These are phyloP conservation scores for Gaertneriomyces semiglobifer DNA, from an alignment of 192 early-diverging fungal species.

Conservation along the genomic window DNA sequence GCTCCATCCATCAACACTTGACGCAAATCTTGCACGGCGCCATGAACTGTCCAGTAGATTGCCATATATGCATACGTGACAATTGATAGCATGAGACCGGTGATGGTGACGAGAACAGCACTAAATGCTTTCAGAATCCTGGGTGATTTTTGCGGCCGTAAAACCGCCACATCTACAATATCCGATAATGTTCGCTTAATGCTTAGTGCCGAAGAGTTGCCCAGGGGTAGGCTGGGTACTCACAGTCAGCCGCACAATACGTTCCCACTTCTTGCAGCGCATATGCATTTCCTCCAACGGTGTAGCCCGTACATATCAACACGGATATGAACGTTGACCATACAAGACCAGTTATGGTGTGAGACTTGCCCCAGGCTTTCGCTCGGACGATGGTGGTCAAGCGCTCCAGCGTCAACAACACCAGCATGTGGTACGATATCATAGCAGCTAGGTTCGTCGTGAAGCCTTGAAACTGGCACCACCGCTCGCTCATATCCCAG, in stretches of 20 bases:
- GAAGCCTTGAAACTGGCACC: slow-evolving; percentile 17
- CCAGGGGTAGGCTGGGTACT: not conserved
- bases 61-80: too few species aligned
- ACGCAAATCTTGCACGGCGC: too few species aligned
- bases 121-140: too few species aligned
- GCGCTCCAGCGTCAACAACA: slow-evolving; percentile 7
- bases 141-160: too few species aligned
- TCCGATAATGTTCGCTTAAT: too few species aligned
- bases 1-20: too few species aligned
- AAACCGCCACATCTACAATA: too few species aligned
- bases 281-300: not conserved
- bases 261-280: slow-evolving; percentile 16
- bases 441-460: not conserved
- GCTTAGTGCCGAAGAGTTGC: not conserved
- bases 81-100: too few species aligned
- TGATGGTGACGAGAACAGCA: too few species aligned
- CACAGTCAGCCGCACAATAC: slow-evolving; percentile 11
- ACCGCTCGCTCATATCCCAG: slow-evolving; percentile 1
- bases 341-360: not conserved
- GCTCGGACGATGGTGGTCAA: not conserved
- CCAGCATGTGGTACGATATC: not conserved
- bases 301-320: not conserved
- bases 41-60: too few species aligned
- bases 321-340: not conserved
- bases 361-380: not conserved